Conservation (phyloP, 2,329 filamentous ascomycete species). For the Aspergillus floridensis region DNA sequence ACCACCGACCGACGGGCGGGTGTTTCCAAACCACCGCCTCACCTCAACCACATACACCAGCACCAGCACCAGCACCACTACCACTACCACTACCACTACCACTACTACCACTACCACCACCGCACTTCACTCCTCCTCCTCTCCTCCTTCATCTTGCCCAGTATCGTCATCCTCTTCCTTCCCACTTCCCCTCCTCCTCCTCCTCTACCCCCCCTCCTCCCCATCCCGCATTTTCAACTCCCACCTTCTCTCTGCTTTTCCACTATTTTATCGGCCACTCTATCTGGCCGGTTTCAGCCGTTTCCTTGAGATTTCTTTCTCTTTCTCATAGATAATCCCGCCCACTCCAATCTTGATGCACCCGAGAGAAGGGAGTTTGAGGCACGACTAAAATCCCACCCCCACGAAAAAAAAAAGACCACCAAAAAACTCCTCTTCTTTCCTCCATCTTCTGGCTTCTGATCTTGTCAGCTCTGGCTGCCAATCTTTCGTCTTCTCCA, state of each 20-base stretch:
- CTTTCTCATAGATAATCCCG: slow-evolving; percentile 10
- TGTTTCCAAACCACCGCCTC: slow-evolving; percentile 22
- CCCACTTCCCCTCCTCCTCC: slow-evolving; percentile 7
- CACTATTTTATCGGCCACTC: slow-evolving; percentile 12
- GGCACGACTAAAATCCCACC: slow-evolving; percentile 12
- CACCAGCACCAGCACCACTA: not conserved
- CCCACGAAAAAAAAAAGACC: not conserved
- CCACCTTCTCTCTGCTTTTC: slow-evolving; percentile 14
- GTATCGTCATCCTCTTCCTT: slow-evolving; percentile 5
- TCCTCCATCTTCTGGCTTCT: slow-evolving; percentile 7
- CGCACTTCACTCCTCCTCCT: slow-evolving; percentile 11
- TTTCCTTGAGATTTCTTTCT: slow-evolving; percentile 14
- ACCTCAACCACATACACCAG: slow-evolving; percentile 13
- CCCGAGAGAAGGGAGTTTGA: slow-evolving; percentile 9
- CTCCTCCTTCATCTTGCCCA: not conserved
- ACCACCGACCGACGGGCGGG: slow-evolving; percentile 15
- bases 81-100: not conserved
- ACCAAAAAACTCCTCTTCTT: not conserved
- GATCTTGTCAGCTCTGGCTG: slow-evolving; percentile 20
- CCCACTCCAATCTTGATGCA: slow-evolving; percentile 6
- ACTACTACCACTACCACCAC: slow-evolving; percentile 11
- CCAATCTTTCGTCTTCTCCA: slow-evolving; percentile 25
- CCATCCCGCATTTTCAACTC: slow-evolving; percentile 11
- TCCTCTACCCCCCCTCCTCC: slow-evolving; percentile 4
- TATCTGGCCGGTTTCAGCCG: slow-evolving; percentile 13